Base-by-base conservation (phyloP, 2,329 filamentous ascomycete species). In the Trichophyton mentagrophytes region DNA sequence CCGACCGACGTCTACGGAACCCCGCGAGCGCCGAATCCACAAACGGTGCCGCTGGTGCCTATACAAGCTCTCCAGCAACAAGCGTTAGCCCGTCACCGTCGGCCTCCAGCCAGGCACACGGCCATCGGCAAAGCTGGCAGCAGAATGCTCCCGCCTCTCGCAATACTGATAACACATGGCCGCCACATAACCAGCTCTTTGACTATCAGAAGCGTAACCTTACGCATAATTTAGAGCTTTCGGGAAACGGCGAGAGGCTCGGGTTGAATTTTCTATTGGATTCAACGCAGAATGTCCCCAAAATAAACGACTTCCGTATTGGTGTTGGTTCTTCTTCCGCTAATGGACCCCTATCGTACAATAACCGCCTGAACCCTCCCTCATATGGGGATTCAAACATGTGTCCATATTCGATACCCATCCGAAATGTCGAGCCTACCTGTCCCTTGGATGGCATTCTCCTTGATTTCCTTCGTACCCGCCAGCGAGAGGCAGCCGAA, bases 391-490 rank as follows among this genome's bases (percentile, higher is more conserved):
- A 72, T 5, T 67, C 67, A 49, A 51, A 65, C 4, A 61, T 70
- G n/a, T 64, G 69, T 38, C 70, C 72, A 7, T 73, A 72, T 65
- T 67, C 72, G 57, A 71, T 73, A 8, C 73, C 80, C 38, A 74
- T 86, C 57, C 80, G 79, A 63, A 89, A 90, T 67, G 78, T 81
- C 20, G 71, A 79, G 1, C 81, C 89, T 0, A 90, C 88, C 0
- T 93, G 88, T 70, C 83, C 88, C 0, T 79, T 95, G 1, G 90
- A 95, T 69, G 79, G 77, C 47, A 81, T 96, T n/a, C 80, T 95
- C 51, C 80, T 92, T 25, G 86, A 91, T 69, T 95, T 93, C 68
- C 79, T 93, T 30, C 79, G 82, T 27, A 84, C 89, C 66, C 82
- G 87, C 4, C 81, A 81, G 38, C 82, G 80, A 42, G 81, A 86